Evolutionary conservation across 352 stramenopile species (phyloP), one percentile per base, ranked within the genome.

Genomic region (Phytophthora syringae): DNA sequence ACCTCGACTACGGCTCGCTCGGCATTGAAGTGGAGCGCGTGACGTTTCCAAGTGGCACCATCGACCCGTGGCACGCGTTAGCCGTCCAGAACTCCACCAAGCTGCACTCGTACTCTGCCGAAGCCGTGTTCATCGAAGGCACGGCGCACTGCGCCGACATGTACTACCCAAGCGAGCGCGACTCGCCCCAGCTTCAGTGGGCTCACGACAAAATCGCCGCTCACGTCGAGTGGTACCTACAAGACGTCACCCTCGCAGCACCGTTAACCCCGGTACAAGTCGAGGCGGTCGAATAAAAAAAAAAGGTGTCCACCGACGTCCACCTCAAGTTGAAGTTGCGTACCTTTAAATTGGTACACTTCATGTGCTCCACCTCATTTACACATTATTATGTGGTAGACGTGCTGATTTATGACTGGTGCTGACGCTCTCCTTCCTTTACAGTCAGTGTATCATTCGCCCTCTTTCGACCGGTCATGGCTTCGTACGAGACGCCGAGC

Each of bases 31-130:
- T 92, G 49, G 83, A 92, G 67, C 76, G 88, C 27, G 86, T 94
- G 30, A 88, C 88, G 34, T 95, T 95, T 54, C 77, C 82, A 2
- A 93, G 83, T 28, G 88, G 89, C 27, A 93, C 83, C 9, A 90
- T 93, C 52, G 89, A 96, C 32, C 89, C 89, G 57, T 96, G 88
- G 88, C 86, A 95, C 53, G 82, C 79, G 22, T 69, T 94, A 32
- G 86, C 85, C 7, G 84, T 96, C 21, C 79, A 88, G 55, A 94
- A 94, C 61, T 66, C 72, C 2, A 94, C 83, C 2, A 48, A 68
- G 13, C 51, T 94, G 20, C 82, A 84, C 64, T 88, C 79, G 18
- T 61, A 60, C 34, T 84, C 83, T 12, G 67, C 86, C 2, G 45
- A 83, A 34, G 61, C 86, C 11, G 83, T 94, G 48, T 92, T 84